Evolutionary conservation across 768 basidiomycete genomes (phyloP), one percentile per base, ranked within the genome.

Genomic region (Rhodotorula diobovata): DNA sequence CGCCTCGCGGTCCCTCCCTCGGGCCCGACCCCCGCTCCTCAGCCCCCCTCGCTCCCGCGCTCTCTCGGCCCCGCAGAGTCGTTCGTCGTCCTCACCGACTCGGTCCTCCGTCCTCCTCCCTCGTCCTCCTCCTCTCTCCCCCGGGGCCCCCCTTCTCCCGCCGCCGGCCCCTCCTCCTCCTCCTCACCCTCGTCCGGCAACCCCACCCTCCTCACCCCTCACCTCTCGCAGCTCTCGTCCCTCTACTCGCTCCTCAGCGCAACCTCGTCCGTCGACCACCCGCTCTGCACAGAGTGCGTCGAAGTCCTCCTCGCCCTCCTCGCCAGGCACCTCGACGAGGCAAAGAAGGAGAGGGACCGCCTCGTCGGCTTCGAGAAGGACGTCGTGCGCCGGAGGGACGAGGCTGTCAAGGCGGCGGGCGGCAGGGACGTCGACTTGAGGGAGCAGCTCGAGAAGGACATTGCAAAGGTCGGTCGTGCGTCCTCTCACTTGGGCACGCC

Each of bases 231-330:
- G 6, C 75, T 78, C 12, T 43, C 66, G 2, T 68, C 78, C 39
- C 76, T 81, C 20, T 77, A 79, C 61, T 21, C 67, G 4, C 68
- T 81, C 56, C 73, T 81, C 9, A 81, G 81, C 0, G 76, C 78
- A 2, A 50, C 73, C n/a, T 81, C 81, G 51, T n/a, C 37, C 43
- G 86, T 76, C 45, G 76, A 76, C 66, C 76, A 78, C 57, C 96
- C 96, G 11, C 84, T 99, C 15, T 99, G 96, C 80, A 87, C 89
- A 0, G 95, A 98, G 77, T 99, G 96, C 80, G 91, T 93, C 7
- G 88, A 90, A 77, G 85, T 89, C 59, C 81, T 98, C 45, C 85
- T 94, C 41, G 83, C 83, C 2, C 86, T 86, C 35, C 85, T 98
- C 43, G 87, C 89, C 76, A 85, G 85, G 57, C 88, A 92, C 78